Conservation (phyloP, 2,329 filamentous ascomycete genomes). For the Didymella segeticola region DNA sequence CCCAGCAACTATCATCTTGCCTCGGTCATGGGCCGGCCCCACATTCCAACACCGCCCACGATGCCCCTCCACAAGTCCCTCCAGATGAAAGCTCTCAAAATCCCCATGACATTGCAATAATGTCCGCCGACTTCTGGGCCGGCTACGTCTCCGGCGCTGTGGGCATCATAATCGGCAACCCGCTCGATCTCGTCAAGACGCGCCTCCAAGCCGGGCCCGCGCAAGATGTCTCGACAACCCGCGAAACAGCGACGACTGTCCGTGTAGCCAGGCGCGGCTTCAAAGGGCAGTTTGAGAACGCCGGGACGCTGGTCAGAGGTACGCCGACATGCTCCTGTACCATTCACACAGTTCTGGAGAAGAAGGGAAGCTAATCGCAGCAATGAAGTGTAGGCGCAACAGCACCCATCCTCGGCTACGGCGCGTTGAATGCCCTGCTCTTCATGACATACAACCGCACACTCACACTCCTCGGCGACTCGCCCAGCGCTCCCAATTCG, state of each 20-base stretch:
- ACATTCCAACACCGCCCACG: slow-evolving; percentile 18
- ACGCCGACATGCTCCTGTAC: slow-evolving; percentile 1
- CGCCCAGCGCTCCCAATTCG: slow-evolving; percentile 43
- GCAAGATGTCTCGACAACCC: slow-evolving; percentile 19
- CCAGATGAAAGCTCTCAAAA: slow-evolving; percentile 1
- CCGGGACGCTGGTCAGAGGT: slow-evolving; percentile 49
- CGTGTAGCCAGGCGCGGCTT: slow-evolving; percentile 33
- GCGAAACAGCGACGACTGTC: slow-evolving; percentile 14
- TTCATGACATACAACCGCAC: slow-evolving; percentile 91
- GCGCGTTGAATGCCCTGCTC: slow-evolving; percentile 86
- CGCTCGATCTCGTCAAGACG: slow-evolving; percentile 80
- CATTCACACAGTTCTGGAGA: not conserved
- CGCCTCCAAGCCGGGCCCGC: slow-evolving; percentile 72
- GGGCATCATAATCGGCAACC: slow-evolving; percentile 88
- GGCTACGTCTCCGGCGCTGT: slow-evolving; percentile 87
- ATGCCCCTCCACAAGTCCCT: slow-evolving; percentile 21
- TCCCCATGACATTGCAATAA: slow-evolving; percentile 45
- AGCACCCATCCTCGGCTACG: slow-evolving; percentile 87
- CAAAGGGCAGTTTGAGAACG: slow-evolving; percentile 45
- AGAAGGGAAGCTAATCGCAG: slow-evolving; percentile 4
- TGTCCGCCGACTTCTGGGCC: slow-evolving; percentile 93
- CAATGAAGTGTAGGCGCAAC: slow-evolving; percentile 67
- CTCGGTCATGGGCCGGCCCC: slow-evolving; percentile 24
- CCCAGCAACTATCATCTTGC: slow-evolving; percentile 18
- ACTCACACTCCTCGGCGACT: slow-evolving; percentile 64